Evolutionary conservation across 1,284 basidiomycete species (phyloP).

Genomic region (Ceratobasidium sp.): DNA sequence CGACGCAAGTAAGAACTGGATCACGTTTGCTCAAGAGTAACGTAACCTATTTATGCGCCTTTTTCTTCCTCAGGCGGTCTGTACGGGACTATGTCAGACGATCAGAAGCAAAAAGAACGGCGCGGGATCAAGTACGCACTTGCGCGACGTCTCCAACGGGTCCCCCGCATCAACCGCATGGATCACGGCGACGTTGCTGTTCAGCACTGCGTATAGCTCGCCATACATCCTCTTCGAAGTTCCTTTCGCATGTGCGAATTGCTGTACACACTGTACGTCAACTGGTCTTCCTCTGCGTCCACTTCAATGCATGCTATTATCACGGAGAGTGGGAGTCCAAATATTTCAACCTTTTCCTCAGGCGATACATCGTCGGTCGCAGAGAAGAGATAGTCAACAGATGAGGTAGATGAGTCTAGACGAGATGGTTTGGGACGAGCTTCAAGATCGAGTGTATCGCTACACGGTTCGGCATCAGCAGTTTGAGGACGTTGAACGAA

Average conservation of each 20-base stretch:
- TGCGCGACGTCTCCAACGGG: slow-evolving; percentile 96
- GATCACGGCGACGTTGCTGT: slow-evolving; percentile 96
- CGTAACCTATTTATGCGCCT: slow-evolving; percentile 97
- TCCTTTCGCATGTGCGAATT: too few relatives aligned
- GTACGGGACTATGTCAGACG: slow-evolving; percentile 73
- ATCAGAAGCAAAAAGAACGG: background rate
- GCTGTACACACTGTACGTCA: too few relatives aligned
- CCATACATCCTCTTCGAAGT: too few relatives aligned
- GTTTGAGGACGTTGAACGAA: slow-evolving; percentile 82
- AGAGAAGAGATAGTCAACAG: slow-evolving; percentile 85
- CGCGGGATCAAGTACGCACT: slow-evolving; percentile 55
- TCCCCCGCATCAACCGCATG: slow-evolving; percentile 97
- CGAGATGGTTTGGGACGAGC: slow-evolving; percentile 88
- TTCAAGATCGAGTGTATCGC: too few relatives aligned
- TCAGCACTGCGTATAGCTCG: too few relatives aligned
- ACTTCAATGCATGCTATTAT: too few relatives aligned
- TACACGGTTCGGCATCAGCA: slow-evolving; percentile 93
- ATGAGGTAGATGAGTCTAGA: slow-evolving; percentile 76
- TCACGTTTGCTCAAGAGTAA: slow-evolving; percentile 99
- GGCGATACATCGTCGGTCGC: too few relatives aligned
- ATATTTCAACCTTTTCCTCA: too few relatives aligned
- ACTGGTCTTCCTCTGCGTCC: too few relatives aligned
- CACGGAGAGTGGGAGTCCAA: too few relatives aligned
- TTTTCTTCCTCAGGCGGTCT: slow-evolving; percentile 95
- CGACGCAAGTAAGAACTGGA: slow-evolving; percentile 98